Percentiles rank a stretch among this genome's conserved stretches.
Conservation (phyloP, 176 grass and related monocot species). For the Musa troglodytarum region DNA sequence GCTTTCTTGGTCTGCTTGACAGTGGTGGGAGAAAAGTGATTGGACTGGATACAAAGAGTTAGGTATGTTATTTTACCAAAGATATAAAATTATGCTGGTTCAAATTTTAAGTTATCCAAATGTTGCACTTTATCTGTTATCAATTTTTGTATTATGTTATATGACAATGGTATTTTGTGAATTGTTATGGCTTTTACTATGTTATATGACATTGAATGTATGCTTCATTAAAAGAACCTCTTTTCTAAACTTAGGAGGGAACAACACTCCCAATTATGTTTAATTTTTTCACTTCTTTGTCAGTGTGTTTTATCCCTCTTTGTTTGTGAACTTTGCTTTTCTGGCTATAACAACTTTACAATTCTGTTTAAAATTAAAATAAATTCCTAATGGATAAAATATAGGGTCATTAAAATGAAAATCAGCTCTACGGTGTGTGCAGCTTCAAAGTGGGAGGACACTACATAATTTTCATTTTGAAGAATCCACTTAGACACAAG, state of each 20-base stretch:
- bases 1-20: slow-evolving; percentile 35
- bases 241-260: too few relatives aligned
- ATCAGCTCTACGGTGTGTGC: neutral
- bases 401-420: neutral
- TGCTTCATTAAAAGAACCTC: too few relatives aligned
- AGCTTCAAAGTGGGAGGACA: neutral
- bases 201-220: too few relatives aligned
- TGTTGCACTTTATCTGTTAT: neutral
- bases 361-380: neutral
- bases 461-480: neutral
- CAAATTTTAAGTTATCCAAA: neutral
- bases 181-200: neutral
- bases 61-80: slow-evolving; percentile 42
- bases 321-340: neutral
- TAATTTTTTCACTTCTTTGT: too few relatives aligned
- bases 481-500: neutral
- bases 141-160: neutral
- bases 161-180: neutral
- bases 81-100: neutral
- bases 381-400: neutral
- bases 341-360: neutral
- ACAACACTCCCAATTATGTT: neutral
- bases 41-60: slow-evolving; percentile 98
- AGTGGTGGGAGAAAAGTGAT: slow-evolving; percentile 99
- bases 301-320: neutral